A percentile compares a stretch with the other conserved stretches of the same genome.
These are phyloP conservation scores for Metschnikowia bowlesiae DNA, from an alignment of 805 yeast species.

Conservation along the genomic window DNA sequence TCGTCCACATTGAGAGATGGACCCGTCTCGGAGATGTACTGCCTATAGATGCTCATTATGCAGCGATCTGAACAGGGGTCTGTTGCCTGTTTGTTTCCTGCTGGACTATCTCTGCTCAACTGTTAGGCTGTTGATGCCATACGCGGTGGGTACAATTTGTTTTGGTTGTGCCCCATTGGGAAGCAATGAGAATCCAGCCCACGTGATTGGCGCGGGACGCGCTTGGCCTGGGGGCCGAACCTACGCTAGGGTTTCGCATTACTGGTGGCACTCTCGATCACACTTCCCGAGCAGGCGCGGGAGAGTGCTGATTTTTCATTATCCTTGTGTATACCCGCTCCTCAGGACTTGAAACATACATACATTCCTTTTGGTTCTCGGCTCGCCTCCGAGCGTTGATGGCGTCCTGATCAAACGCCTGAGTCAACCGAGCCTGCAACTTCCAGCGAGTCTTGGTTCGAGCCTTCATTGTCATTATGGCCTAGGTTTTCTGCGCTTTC, in stretches of 20 bases:
- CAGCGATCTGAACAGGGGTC: background rate
- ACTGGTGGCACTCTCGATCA: background rate
- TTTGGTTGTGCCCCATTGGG: background rate
- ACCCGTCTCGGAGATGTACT: slow-evolving; percentile 33
- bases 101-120: background rate
- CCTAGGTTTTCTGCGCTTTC: background rate
- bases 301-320: background rate
- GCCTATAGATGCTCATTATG: slow-evolving; percentile 34
- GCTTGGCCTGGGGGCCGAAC: too few relatives aligned
- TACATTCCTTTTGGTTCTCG: background rate
- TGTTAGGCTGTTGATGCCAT: background rate
- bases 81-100: background rate
- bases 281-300: background rate
- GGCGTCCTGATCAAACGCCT: background rate
- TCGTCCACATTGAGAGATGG: background rate
- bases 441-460: background rate
- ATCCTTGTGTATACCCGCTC: background rate
- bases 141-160: background rate
- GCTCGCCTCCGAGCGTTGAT: background rate
- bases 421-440: background rate
- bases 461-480: background rate
- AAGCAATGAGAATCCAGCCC: background rate
- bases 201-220: background rate
- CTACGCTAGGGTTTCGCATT: background rate
- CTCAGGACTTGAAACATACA: background rate